Evolutionary conservation across 768 basidiomycete species (phyloP).

Genomic region (Grammothele lineata): DNA sequence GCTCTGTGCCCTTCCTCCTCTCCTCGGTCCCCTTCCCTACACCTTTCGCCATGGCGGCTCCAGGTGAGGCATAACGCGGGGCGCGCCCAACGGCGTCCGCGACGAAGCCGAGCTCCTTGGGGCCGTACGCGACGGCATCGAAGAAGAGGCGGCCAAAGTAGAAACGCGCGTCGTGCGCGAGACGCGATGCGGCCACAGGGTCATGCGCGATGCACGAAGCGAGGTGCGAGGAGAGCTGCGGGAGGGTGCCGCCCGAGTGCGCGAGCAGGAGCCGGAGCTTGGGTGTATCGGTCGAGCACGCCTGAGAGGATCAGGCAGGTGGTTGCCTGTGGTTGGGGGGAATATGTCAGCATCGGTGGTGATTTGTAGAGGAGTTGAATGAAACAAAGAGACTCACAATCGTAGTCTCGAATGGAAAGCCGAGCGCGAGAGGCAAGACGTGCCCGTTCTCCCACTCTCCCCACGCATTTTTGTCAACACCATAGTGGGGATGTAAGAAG

Average conservation of each 20-base stretch:
- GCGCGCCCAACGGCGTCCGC: conserved; percentile 67
- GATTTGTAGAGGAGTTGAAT: too few species aligned
- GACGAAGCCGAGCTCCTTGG: conserved; percentile 80
- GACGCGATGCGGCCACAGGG: conserved; percentile 69
- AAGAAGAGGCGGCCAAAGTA: conserved; percentile 78
- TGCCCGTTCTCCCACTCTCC: conserved; percentile 80
- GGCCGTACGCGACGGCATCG: conserved; percentile 87
- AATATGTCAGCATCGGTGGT: too few species aligned
- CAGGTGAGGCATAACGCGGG: conserved; percentile 32
- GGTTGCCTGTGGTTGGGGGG: conserved; percentile 44
- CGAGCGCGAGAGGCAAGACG: conserved; percentile 80
- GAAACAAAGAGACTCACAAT: conserved; percentile 50
- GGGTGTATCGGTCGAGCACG: conserved; percentile 75
- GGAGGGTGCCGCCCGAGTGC: conserved; percentile 83
- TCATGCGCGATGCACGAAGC: conserved; percentile 86
- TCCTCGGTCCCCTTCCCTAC: conserved; percentile 22
- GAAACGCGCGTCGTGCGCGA: conserved; percentile 79
- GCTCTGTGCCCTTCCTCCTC: conserved; percentile 46
- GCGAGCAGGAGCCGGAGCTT: conserved; percentile 73
- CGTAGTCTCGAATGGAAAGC: conserved; percentile 93
- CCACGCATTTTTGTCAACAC: conserved; percentile 67
- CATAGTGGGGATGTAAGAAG: conserved; percentile 87
- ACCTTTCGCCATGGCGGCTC: conserved; percentile 10
- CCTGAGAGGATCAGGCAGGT: conserved; percentile 81
- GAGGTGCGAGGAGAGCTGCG: conserved; percentile 78